Evolutionary conservation across 192 early-diverging fungal genomes (phyloP).

Genomic region (Mortierella alpina): DNA sequence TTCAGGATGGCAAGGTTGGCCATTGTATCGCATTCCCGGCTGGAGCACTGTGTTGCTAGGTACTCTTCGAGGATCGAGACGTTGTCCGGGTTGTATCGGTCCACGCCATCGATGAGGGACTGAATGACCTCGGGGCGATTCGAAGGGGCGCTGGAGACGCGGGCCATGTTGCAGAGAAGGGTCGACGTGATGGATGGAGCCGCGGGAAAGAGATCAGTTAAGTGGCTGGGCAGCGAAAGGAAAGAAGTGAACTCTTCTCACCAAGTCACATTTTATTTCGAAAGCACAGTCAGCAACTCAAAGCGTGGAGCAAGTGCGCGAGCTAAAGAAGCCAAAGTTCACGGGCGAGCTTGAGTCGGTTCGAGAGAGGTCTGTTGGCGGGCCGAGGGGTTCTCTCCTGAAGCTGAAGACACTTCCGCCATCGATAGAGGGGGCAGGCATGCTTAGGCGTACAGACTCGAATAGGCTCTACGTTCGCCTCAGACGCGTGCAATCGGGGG

Average conservation of each 20-base stretch:
- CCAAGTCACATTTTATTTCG: no score
- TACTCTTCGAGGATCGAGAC: constrained; percentile 86
- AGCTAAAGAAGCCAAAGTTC: neutral
- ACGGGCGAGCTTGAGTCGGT: neutral
- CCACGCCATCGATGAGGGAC: constrained; percentile 79
- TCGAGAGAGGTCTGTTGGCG: neutral
- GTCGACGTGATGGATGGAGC: no score
- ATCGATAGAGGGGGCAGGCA: neutral
- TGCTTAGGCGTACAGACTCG: neutral
- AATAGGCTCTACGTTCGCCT: neutral
- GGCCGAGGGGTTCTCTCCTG: constrained; percentile 6
- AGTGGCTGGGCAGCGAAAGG: no score
- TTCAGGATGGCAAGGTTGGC: constrained; percentile 94
- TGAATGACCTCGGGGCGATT: constrained; percentile 81
- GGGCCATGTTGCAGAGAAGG: constrained; percentile 26
- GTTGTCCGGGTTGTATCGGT: constrained; percentile 94
- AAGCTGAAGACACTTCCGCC: constrained; percentile 13
- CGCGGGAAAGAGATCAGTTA: no score
- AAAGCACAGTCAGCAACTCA: no score
- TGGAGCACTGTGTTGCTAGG: constrained; percentile 81
- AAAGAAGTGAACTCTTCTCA: no score
- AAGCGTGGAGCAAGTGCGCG: no score
- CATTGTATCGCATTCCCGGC: constrained; percentile 86
- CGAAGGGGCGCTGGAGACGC: constrained; percentile 54
- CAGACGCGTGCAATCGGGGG: no score